A percentile compares a stretch with the other conserved stretches of the same genome.
Evolutionary conservation across 441 rosid genomes (phyloP).

Genomic region (Syzygium syzygioides): DNA sequence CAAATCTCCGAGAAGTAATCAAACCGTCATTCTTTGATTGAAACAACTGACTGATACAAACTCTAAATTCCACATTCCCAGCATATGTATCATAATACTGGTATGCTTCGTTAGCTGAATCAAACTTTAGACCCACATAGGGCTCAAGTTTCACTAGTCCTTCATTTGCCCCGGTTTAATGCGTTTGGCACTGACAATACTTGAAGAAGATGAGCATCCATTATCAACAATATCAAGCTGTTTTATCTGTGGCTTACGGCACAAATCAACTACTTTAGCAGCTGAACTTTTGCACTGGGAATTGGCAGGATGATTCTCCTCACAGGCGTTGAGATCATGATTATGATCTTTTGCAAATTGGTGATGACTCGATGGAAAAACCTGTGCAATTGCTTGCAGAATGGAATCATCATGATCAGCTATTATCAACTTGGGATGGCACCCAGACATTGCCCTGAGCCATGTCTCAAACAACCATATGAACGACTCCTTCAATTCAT

Average conservation of each 20-base stretch:
- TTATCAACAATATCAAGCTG: conserved; percentile 19
- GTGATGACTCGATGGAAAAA: not conserved
- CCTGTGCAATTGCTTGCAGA: not conserved
- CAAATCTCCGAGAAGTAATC: too few species aligned
- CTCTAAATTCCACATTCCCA: conserved; percentile 40
- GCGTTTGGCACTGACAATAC: conserved; percentile 47
- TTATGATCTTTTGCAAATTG: conserved; percentile 74
- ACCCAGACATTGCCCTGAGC: conserved; percentile 61
- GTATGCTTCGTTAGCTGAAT: too few species aligned
- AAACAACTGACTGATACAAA: conserved; percentile 33
- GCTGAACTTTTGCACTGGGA: conserved; percentile 22
- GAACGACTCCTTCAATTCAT: conserved; percentile 55
- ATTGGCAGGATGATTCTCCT: conserved; percentile 25
- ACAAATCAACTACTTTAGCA: not conserved
- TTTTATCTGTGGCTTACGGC: conserved; percentile 14
- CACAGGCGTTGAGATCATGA: conserved; percentile 54
- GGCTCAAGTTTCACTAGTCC: not conserved
- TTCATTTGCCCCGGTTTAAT: conserved; percentile 42
- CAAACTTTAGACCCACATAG: too few species aligned
- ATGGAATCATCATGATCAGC: not conserved
- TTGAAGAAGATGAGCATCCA: conserved; percentile 34
- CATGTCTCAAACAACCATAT: conserved; percentile 78
- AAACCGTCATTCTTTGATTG: too few species aligned
- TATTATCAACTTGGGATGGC: conserved; percentile 35
- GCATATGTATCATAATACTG: not conserved